These are phyloP conservation scores for Conticribra guillardii DNA, from an alignment of 108 stramenopile species.

Conservation along the genomic window DNA sequence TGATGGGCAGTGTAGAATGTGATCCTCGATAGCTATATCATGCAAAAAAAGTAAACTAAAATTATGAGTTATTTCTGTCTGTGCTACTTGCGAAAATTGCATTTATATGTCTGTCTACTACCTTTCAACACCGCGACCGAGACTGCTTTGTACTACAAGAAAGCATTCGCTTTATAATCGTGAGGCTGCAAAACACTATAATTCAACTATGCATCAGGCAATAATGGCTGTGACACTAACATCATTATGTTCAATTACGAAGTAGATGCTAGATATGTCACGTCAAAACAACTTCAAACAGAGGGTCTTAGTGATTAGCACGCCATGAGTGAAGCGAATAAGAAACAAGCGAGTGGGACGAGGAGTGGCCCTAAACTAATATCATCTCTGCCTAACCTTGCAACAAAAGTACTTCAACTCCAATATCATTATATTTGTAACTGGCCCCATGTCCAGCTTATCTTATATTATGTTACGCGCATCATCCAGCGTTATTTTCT, in stretches of 20 bases:
- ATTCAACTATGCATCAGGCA: background rate
- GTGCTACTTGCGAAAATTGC: too few relatives aligned
- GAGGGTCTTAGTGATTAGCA: conserved; percentile 47
- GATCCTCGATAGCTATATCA: too few relatives aligned
- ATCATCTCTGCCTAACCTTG: too few relatives aligned
- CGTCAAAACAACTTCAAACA: background rate
- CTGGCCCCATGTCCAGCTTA: too few relatives aligned
- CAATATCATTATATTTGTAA: background rate
- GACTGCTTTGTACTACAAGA: conserved; percentile 36
- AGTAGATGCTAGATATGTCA: conserved; percentile 30
- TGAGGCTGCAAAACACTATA: too few relatives aligned
- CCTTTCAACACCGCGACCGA: conserved; percentile 25
- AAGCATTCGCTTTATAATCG: background rate
- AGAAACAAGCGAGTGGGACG: background rate
- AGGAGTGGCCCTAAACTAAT: background rate
- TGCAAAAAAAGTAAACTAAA: too few relatives aligned
- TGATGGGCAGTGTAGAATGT: too few relatives aligned
- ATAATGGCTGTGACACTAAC: background rate
- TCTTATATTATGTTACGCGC: too few relatives aligned
- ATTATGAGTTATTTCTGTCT: too few relatives aligned
- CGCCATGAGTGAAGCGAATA: conserved; percentile 1
- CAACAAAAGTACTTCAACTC: background rate
- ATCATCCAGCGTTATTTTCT: too few relatives aligned
- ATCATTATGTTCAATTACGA: conserved; percentile 10
- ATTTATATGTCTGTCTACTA: too few relatives aligned